phyloP scores from a whole-genome alignment of 257 asterid species.

The Scutellaria barbata region DNA sequence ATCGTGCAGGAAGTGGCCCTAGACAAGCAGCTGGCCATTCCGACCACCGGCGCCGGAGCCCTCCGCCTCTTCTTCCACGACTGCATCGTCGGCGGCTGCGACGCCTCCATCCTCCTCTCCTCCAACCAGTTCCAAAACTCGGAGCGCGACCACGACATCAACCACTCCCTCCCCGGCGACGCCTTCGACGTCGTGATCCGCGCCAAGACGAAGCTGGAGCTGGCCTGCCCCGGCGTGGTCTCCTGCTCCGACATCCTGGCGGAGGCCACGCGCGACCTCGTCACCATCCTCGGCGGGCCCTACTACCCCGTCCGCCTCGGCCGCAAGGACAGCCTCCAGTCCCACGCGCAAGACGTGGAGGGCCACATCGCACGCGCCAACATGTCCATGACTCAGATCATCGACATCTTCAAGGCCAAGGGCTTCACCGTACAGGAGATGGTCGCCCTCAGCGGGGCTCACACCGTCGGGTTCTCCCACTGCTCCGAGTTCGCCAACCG shows the following conservation, averaged over 20 bases:
- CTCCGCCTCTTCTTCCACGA: slow-evolving; percentile 95
- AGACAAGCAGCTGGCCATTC: slow-evolving; percentile 70
- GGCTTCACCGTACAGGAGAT: slow-evolving; percentile 62
- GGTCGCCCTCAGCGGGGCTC: slow-evolving; percentile 85
- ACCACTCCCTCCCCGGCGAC: slow-evolving; percentile 83
- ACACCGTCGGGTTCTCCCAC: slow-evolving; percentile 85
- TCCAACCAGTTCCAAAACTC: slow-evolving; percentile 51
- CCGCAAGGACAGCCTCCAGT: slow-evolving; percentile 58
- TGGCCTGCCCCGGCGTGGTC: slow-evolving; percentile 73
- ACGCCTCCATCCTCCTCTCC: slow-evolving; percentile 76
- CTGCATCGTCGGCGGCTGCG: slow-evolving; percentile 89
- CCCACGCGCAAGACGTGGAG: slow-evolving; percentile 56
- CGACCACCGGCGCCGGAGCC: slow-evolving; percentile 84
- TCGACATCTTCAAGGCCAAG: slow-evolving; percentile 47
- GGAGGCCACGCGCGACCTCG: slow-evolving; percentile 68
- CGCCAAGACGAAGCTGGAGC: slow-evolving; percentile 73
- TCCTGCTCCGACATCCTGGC: slow-evolving; percentile 89
- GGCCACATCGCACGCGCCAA: slow-evolving; percentile 79
- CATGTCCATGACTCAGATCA: slow-evolving; percentile 56
- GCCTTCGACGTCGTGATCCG: slow-evolving; percentile 71
- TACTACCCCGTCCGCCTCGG: slow-evolving; percentile 63
- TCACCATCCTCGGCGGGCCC: slow-evolving; percentile 85
- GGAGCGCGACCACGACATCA: slow-evolving; percentile 75
- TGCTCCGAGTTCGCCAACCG: slow-evolving; percentile 67
- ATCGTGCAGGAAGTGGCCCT: slow-evolving; percentile 56